phyloP scores from a whole-genome alignment of 2,329 filamentous ascomycete species.

The Ophiostoma piceae region DNA sequence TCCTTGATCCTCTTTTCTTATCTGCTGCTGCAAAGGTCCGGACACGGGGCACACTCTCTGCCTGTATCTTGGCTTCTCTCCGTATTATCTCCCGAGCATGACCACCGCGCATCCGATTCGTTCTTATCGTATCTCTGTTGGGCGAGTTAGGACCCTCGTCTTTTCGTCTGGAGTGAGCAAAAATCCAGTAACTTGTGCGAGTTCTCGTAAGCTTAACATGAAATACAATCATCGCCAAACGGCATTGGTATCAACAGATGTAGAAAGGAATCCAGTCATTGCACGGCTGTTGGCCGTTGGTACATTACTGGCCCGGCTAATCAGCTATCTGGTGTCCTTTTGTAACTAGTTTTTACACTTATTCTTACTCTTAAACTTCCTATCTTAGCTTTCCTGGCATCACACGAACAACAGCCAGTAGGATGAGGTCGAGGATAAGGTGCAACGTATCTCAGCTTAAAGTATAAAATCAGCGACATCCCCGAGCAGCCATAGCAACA shows the following conservation, averaged over 20 bases:
- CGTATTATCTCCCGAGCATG: neutral
- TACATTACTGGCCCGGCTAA: neutral
- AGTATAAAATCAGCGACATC: neutral
- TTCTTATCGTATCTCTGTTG: neutral
- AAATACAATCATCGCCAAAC: neutral
- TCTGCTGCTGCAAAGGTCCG: neutral
- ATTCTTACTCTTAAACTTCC: neutral
- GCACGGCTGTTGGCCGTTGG: neutral
- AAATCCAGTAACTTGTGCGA: too few relatives aligned
- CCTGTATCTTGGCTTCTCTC: neutral
- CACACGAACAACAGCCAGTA: neutral
- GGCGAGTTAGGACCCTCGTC: neutral
- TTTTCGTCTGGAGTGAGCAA: too few relatives aligned
- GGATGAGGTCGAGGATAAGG: neutral
- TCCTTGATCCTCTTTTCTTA: slow-evolving; percentile 9
- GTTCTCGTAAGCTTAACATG: neutral
- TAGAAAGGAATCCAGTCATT: neutral
- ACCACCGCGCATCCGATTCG: neutral
- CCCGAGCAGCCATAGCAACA: neutral
- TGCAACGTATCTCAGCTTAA: neutral
- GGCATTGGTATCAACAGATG: neutral
- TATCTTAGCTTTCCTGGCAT: neutral
- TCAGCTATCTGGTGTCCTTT: neutral
- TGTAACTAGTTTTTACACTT: neutral
- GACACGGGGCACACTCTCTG: neutral